Conservation (phyloP, 2,329 filamentous ascomycete genomes). For the Achaetomium macrosporum region DNA sequence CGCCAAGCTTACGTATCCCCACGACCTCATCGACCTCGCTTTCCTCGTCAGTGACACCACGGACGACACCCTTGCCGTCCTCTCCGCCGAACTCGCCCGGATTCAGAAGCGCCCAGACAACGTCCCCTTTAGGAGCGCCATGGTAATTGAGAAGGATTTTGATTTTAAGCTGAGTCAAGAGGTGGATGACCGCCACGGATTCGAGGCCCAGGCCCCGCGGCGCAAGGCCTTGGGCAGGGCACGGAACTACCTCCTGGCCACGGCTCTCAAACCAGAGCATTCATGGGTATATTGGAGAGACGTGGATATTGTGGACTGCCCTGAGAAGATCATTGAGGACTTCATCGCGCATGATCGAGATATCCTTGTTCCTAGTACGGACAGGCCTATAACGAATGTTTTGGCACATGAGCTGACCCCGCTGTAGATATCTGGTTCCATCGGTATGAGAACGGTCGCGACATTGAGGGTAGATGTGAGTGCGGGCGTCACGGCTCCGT, state of each 20-base stretch:
- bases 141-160: conserved; percentile 90
- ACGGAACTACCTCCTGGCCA: conserved; percentile 81
- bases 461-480: conserved; percentile 93
- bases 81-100: conserved; percentile 78
- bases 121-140: conserved; percentile 77
- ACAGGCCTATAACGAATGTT: not conserved
- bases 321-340: conserved; percentile 82
- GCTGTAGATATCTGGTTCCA: conserved; percentile 93
- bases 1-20: conserved; percentile 84
- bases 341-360: conserved; percentile 92
- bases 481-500: conserved; percentile 16
- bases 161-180: conserved; percentile 66
- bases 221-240: conserved; percentile 86
- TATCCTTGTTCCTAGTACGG: conserved; percentile 86
- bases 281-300: conserved; percentile 99
- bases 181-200: conserved; percentile 78
- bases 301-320: conserved; percentile 91
- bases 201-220: conserved; percentile 80
- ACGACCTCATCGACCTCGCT: conserved; percentile 88
- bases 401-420: conserved; percentile 24
- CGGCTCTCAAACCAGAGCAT: conserved; percentile 85
- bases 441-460: conserved; percentile 69
- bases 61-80: conserved; percentile 85
- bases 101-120: conserved; percentile 77
- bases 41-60: conserved; percentile 90